Conservation (phyloP, 2,329 filamentous ascomycete genomes). For the Diaporthe citri region DNA sequence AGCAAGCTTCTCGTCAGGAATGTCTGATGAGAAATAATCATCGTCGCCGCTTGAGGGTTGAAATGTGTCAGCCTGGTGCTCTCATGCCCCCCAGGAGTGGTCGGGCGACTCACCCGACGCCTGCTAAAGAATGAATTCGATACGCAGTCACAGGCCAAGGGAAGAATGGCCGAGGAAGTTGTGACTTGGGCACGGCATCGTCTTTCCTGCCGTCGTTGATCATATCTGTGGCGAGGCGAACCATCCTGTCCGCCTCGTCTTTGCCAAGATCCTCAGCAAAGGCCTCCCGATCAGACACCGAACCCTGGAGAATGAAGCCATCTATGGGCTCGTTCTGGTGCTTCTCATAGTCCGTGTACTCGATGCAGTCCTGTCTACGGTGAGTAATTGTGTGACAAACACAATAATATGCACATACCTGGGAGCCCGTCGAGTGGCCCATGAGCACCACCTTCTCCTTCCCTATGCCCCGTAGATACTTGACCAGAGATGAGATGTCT, state of each 20-base stretch:
- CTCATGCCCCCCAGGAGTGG: not conserved
- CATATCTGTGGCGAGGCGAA: conserved; percentile 66
- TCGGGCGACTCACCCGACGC: conserved; percentile 60
- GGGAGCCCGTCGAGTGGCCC: conserved; percentile 71
- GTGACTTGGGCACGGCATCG: conserved; percentile 66
- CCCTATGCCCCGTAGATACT: conserved; percentile 64
- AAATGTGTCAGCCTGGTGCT: not conserved
- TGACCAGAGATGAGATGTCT: conserved; percentile 66
- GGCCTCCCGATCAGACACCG: conserved; percentile 82
- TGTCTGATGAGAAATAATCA: conserved; percentile 88
- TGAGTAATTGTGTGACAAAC: conserved; percentile 28
- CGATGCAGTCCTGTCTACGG: conserved; percentile 64
- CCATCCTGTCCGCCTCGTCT: conserved; percentile 57
- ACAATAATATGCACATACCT: conserved; percentile 51
- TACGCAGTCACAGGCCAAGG: conserved; percentile 64
- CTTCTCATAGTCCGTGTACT: conserved; percentile 61
- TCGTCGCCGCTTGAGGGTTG: conserved; percentile 72
- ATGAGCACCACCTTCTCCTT: conserved; percentile 66
- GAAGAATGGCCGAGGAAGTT: conserved; percentile 55
- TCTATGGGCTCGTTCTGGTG: conserved; percentile 69
- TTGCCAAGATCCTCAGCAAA: conserved; percentile 60
- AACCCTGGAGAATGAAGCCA: conserved; percentile 83
- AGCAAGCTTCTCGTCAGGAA: conserved; percentile 67
- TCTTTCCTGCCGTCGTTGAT: conserved; percentile 66
- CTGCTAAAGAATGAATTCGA: conserved; percentile 63